Evolutionary conservation across 306 rosid species (phyloP).

Genomic region (Aeschynomene evenia): DNA sequence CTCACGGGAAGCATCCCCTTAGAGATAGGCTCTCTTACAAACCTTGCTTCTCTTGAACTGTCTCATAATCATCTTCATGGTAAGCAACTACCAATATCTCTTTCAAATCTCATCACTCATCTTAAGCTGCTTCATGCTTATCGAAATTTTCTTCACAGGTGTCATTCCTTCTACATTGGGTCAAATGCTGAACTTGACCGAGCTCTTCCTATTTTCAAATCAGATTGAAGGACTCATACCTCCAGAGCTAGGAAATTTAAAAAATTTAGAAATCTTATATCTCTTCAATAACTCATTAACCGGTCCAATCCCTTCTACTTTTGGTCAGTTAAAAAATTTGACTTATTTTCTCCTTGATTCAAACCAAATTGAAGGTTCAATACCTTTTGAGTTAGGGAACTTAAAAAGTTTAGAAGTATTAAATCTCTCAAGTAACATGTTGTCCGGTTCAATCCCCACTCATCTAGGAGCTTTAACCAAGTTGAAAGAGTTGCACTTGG

Average conservation of each 20-base stretch:
- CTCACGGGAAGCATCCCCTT: neutral
- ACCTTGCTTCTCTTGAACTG: neutral
- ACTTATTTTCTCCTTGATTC: neutral
- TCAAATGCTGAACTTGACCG: neutral
- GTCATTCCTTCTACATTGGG: neutral
- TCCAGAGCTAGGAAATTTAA: neutral
- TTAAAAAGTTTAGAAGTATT: neutral
- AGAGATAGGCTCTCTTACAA: neutral
- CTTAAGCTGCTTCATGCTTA: neutral
- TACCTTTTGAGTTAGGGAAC: neutral
- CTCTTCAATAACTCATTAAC: neutral
- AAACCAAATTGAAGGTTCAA: neutral
- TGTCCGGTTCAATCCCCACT: neutral
- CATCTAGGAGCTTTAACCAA: neutral
- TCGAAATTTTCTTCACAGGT: neutral
- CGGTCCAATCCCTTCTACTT: neutral
- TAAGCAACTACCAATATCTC: neutral
- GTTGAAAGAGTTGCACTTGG: neutral
- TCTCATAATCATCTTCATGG: neutral
- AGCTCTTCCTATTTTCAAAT: neutral
- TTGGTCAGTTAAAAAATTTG: neutral
- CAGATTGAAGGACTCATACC: neutral
- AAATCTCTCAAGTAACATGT: neutral
- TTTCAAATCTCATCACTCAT: neutral
- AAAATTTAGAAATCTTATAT: rapidly evolving